These are phyloP conservation scores for Aurinia saxatilis DNA, from an alignment of 345 rosid species.

Conservation along the genomic window DNA sequence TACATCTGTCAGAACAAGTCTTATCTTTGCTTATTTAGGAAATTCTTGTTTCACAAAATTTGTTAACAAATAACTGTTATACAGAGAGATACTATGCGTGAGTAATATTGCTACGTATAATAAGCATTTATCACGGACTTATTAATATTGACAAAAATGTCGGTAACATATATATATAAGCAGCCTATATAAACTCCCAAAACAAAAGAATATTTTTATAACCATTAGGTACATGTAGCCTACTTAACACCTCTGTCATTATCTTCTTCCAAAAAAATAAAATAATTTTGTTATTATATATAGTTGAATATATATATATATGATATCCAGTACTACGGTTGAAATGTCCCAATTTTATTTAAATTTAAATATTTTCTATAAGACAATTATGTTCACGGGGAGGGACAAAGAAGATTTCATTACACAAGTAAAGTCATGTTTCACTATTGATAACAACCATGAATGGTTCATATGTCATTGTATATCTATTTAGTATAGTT, in stretches of 20 bases:
- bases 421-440: conserved; percentile 13
- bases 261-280: too few species aligned
- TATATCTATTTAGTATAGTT: neutral
- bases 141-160: neutral
- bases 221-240: neutral
- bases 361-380: neutral
- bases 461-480: conserved; percentile 16
- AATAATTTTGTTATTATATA: too few species aligned
- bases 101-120: neutral
- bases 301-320: neutral
- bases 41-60: neutral
- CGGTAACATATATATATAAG: conserved; percentile 4
- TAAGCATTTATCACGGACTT: neutral
- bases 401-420: conserved; percentile 8
- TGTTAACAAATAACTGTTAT: neutral
- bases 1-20: neutral
- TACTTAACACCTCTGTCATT: neutral
- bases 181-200: conserved; percentile 1
- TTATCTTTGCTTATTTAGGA: neutral
- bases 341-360: conserved; percentile 5
- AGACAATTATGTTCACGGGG: neutral
- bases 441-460: conserved; percentile 10
- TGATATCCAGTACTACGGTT: conserved; percentile 7
- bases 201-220: neutral
- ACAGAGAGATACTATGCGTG: neutral